Evolutionary conservation across 1,284 basidiomycete species (phyloP).

Genomic region (Cryptococcus floricola): DNA sequence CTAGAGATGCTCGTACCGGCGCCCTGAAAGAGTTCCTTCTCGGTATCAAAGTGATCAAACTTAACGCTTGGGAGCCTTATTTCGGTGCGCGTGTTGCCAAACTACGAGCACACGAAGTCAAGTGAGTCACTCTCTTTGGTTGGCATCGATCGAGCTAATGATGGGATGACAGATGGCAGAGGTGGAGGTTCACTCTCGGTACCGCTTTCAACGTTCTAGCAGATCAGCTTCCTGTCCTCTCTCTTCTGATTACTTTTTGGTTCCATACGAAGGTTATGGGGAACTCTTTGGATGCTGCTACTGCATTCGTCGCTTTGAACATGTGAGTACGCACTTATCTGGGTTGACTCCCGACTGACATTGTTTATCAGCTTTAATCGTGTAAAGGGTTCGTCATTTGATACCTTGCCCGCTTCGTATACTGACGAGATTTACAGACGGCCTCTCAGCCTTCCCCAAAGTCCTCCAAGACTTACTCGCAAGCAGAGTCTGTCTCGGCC

Average conservation of each 20-base stretch:
- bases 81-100: constrained; percentile 26
- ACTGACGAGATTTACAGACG: constrained; percentile 9
- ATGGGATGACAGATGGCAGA: constrained; percentile 32
- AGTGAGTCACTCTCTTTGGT: constrained; percentile 10
- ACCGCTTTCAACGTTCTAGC: constrained; percentile 47
- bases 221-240: constrained; percentile 35
- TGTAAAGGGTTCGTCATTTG: constrained; percentile 25
- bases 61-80: constrained; percentile 46
- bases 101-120: constrained; percentile 37
- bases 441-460: constrained; percentile 30
- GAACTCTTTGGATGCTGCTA: constrained; percentile 33
- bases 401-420: not conserved
- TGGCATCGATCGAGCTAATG: not conserved
- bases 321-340: constrained; percentile 22
- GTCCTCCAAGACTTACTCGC: constrained; percentile 31
- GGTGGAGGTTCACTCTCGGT: constrained; percentile 47
- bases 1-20: constrained; percentile 38
- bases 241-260: constrained; percentile 39
- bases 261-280: constrained; percentile 43
- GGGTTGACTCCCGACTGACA: not conserved
- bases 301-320: constrained; percentile 43
- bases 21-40: constrained; percentile 45
- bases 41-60: constrained; percentile 48
- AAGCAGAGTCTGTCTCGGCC: constrained; percentile 37
- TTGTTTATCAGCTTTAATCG: constrained; percentile 21